These are phyloP conservation scores for Lactarius sp. DNA, from an alignment of 768 basidiomycete species.

Conservation along the genomic window DNA sequence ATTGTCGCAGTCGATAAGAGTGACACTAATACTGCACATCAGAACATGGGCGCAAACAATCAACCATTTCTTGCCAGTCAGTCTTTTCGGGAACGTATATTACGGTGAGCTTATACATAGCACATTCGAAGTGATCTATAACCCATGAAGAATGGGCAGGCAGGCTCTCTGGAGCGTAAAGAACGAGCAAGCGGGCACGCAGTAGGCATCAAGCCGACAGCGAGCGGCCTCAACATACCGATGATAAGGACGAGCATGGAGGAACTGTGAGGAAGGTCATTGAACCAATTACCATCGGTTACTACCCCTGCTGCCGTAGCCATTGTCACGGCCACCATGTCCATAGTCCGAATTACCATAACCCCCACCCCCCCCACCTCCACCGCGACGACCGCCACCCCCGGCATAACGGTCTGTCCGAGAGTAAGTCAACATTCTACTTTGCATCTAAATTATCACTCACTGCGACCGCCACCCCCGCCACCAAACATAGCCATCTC, in stretches of 20 bases:
- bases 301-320: slow-evolving; percentile 33
- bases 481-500: slow-evolving; percentile 89
- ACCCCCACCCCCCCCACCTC: slow-evolving; percentile 37
- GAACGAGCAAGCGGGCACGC: background rate
- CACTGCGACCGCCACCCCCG: slow-evolving; percentile 72
- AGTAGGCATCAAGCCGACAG: background rate
- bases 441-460: slow-evolving; percentile 27
- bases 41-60: too few species aligned
- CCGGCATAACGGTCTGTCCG: slow-evolving; percentile 54
- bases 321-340: slow-evolving; percentile 39
- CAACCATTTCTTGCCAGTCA: background rate
- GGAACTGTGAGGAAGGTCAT: background rate
- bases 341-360: slow-evolving; percentile 42
- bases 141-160: slow-evolving; percentile 10
- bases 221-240: background rate
- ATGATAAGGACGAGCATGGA: background rate
- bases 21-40: too few species aligned
- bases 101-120: slow-evolving; percentile 18
- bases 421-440: background rate
- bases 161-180: background rate
- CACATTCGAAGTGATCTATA: slow-evolving; percentile 17
- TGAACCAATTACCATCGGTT: slow-evolving; percentile 33
- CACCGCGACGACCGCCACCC: slow-evolving; percentile 43
- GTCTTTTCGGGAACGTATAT: background rate
- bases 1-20: background rate